Conservation (phyloP, 2,329 filamentous ascomycete species). For the Nemania diffusa region DNA sequence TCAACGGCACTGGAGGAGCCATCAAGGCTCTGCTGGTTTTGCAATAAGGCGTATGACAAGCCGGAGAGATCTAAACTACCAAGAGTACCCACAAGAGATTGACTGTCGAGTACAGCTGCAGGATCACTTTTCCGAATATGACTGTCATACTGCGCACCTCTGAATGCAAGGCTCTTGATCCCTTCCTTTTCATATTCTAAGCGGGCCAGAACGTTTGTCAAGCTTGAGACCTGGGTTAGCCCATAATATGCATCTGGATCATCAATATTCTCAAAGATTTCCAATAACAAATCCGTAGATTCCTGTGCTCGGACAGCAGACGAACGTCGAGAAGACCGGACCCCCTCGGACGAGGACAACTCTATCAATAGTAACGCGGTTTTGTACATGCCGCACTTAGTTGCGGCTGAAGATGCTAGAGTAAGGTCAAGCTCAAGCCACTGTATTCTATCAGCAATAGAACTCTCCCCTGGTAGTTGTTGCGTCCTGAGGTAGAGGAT, state of each 20-base stretch:
- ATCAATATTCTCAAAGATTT: conserved; percentile 91
- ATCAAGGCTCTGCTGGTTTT: conserved; percentile 70
- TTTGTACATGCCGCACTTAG: conserved; percentile 84
- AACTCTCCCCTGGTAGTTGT: conserved; percentile 76
- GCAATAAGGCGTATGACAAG: conserved; percentile 81
- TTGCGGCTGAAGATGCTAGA: conserved; percentile 75
- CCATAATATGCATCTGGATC: conserved; percentile 98
- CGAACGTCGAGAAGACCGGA: conserved; percentile 72
- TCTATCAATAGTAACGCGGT: conserved; percentile 87
- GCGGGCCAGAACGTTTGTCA: conserved; percentile 80
- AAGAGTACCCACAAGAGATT: conserved; percentile 79
- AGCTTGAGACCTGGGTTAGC: conserved; percentile 78
- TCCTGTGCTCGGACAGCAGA: conserved; percentile 65
- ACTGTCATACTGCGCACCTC: conserved; percentile 90
- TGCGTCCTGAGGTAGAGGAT: conserved; percentile 91
- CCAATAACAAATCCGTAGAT: conserved; percentile 76
- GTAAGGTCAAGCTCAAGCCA: conserved; percentile 90
- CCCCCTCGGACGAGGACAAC: conserved; percentile 61
- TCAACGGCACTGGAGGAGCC: conserved; percentile 70
- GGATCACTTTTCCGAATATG: conserved; percentile 73
- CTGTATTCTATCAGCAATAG: conserved; percentile 78
- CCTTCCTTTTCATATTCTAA: conserved; percentile 92
- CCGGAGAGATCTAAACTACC: conserved; percentile 85
- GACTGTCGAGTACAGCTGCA: conserved; percentile 67
- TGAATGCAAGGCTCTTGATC: conserved; percentile 86